Evolutionary conservation across 1,284 basidiomycete species (phyloP).

Genomic region (Microstroma glucosiphilum): DNA sequence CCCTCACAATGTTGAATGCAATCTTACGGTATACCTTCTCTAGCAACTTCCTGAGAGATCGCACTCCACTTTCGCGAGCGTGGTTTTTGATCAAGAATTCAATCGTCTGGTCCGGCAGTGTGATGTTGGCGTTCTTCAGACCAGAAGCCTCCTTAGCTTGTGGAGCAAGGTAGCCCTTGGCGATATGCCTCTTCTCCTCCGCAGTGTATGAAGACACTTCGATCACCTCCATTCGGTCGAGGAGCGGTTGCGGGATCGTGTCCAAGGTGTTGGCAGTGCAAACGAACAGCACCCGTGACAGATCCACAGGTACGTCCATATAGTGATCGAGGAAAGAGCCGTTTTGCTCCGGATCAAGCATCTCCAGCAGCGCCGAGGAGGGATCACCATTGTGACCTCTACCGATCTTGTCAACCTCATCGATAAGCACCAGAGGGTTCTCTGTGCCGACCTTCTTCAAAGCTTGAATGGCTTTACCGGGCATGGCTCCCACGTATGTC

Average conservation of each 20-base stretch:
- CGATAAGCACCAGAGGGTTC: conserved; percentile 85
- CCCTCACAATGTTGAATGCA: conserved; percentile 82
- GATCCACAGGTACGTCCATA: conserved; percentile 93
- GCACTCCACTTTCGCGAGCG: conserved; percentile 80
- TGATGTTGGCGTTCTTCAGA: conserved; percentile 54
- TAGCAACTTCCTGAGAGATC: conserved; percentile 44
- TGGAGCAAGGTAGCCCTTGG: conserved; percentile 81
- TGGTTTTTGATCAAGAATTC: conserved; percentile 92
- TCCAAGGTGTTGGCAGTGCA: conserved; percentile 73
- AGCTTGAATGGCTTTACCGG: conserved; percentile 96
- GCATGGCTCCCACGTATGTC: conserved; percentile 84
- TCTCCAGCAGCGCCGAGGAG: conserved; percentile 84
- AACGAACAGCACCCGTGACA: conserved; percentile 92
- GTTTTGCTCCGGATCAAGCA: conserved; percentile 98
- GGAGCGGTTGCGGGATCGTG: conserved; percentile 89
- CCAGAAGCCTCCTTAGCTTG: conserved; percentile 89
- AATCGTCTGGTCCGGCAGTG: conserved; percentile 58
- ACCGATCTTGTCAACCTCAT: conserved; percentile 99
- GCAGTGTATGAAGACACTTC: conserved; percentile 83
- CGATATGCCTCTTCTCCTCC: conserved; percentile 91
- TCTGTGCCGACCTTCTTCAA: conserved; percentile 93
- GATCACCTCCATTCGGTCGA: conserved; percentile 86
- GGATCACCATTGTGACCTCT: conserved; percentile 90
- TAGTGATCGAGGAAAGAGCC: conserved; percentile 93
- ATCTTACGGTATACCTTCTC: conserved; percentile 93